Evolutionary conservation across 2,329 filamentous ascomycete genomes (phyloP), one percentile per base, ranked within the genome.

Genomic region (Talaromyces sp.): DNA sequence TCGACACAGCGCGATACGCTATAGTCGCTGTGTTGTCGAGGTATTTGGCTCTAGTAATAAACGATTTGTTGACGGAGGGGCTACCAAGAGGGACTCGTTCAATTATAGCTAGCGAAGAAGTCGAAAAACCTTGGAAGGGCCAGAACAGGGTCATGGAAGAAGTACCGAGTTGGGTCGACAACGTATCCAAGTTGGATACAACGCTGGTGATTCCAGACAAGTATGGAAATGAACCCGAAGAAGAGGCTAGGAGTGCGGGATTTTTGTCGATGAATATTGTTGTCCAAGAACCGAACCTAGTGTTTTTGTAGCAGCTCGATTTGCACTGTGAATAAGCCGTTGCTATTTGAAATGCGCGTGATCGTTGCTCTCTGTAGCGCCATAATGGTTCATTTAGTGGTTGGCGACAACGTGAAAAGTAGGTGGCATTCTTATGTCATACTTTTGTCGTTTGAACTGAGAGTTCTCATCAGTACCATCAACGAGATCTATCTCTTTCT

Each of bases 251-350:
- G 5, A 51, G 9, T n/a, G 17, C 63, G 55, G 3, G 65, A 57
- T 5, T 65, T 61, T 15, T 64, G 62, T 13, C 55, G 57, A 32
- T 67, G 61, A 9, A 63, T 60, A 52, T 69, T 63, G 11, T 55
- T 47, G n/a, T 71, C 47, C 8, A 72, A 67, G n/a, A 66, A 65
- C 17, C 56, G 63, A n/a, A 64, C 60, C 13, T 72, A 64, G 3
- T 65, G 66, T 42, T 70, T 53, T 47, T 70, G 69, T 27, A 71
- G 39, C 4, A 63, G 61, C 6, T 8, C 36, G 17, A 39, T n/a
- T 39, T 39, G 36, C 15, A 39, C n/a, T n/a, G 5, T 39, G 15
- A n/a, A 39, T 15, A 8, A 36, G 4, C 4, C 33, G 5, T 36
- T 36, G 33, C 5, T 17, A 17, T 17, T 33, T 36, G 33, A 36